Evolutionary conservation across 441 rosid genomes (phyloP), one percentile per base, ranked within the genome.

Genomic region (Euphorbia celastroides): DNA sequence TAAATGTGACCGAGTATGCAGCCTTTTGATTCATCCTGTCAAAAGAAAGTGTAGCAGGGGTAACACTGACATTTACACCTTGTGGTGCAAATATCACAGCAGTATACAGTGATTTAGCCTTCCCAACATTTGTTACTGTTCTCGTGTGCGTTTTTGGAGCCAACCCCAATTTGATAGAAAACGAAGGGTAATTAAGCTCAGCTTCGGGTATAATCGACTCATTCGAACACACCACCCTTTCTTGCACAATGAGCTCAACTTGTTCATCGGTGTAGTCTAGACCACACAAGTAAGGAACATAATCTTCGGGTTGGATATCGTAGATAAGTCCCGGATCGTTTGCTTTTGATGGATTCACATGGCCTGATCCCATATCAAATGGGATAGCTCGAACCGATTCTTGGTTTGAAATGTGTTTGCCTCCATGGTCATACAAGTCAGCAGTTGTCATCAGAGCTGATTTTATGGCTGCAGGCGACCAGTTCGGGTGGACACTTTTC

Each of bases 391-490:
- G 27, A 46, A 9, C 38, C 34, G 30, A 42, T 17, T 44, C 55
- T 20, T 72, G 26, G 60, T 65, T 60, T 7, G 59, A 9, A 32
- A 74, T 74, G 22, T 63, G 57, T 7, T 5, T 60, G 41, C 65
- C 71, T 41, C 65, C 74, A 4, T 55, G 44, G 14, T 66, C 62
- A 12, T 22, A 8, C n/a, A 52, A 9, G 41, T 66, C 4, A 2
- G 78, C 51, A 0, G 71, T 51, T 16, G 75, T 66, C 48, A 67
- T 67, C 20, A 72, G 60, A 28, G 96, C 92, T 25, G 95, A 92
- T 78, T 82, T 92, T 65, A 88, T 82, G 46, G 93, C 93, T 57
- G 96, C 80, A 34, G 96, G 93, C 69, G 92, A 84, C 77, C 89
- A 86, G 5, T 72, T 61, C 17, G 85, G 85, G 27, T 86, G 88